Base-by-base conservation (phyloP, 129 eudicot genomes). In the Flaveria brownii region DNA sequence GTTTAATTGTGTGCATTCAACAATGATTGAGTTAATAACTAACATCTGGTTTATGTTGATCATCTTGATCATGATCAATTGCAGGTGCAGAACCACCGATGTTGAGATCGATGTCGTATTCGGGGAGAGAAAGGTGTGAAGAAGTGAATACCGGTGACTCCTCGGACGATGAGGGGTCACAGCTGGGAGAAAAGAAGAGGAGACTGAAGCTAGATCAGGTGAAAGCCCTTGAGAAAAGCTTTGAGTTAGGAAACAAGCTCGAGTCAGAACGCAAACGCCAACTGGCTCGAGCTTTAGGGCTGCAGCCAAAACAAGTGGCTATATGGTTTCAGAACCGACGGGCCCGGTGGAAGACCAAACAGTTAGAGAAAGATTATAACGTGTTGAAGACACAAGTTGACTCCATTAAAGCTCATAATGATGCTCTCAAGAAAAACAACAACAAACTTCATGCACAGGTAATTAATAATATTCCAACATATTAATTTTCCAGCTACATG, bases 291-390 rank as follows among this genome's bases (percentile, higher is more conserved):
- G 93, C 93, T 26, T 43, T 92, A 45, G 90, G 92, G 69, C 75
- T 92, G 81, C 98, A 92, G 66, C 96, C 98, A 1, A 77, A 96
- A 54, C 98, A 92, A 71, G 87, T 92, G 36, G 96, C 98, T 10
- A 92, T 92, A 20, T 92, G 98, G 98, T 92, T 92, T 56, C 98
- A 92, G 22, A 92, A 92, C 78, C 72, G 98, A 57, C 86, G 98
- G 82, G 98, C 98, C 13, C 76, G 98, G 41, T 92, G 90, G 92
- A 92, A 92, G 86, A 92, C 96, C 17, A 92, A 92, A 77, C 96
- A 92, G 43, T 74, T 92, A 69, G 97, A 92, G 78, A 92, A 73
- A 83, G 96, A 89, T 63, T 92, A 88, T 80, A 85, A 85, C 54
- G 77, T 88, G 60, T 80, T 92, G 68, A 92, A 92, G 86, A 84